Conservation (phyloP, 176 grass and related monocot genomes). For the Eleusine indica region DNA sequence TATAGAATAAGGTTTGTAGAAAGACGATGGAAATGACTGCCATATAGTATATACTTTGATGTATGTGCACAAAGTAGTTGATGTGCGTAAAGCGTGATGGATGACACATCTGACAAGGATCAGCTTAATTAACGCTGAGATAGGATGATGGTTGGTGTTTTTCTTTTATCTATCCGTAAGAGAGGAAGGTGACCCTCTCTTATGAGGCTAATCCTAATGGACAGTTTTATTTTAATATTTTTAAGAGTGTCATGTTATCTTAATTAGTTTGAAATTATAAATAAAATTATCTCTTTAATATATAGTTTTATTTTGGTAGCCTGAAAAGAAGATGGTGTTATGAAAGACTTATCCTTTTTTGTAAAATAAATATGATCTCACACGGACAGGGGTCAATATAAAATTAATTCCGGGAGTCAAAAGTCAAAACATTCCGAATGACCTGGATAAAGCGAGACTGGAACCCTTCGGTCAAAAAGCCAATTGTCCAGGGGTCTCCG, state of each 20-base stretch:
- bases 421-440: not conserved
- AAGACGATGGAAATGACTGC: not conserved
- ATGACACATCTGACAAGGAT: not conserved
- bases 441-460: not conserved
- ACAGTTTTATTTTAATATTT: too few relatives aligned
- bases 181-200: too few relatives aligned
- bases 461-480: not conserved
- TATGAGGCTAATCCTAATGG: too few relatives aligned
- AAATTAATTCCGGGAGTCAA: not conserved
- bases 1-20: too few relatives aligned
- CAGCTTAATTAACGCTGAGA: not conserved
- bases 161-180: too few relatives aligned
- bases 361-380: not conserved
- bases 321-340: too few relatives aligned
- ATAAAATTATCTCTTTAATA: too few relatives aligned
- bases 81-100: not conserved
- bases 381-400: not conserved
- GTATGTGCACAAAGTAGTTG: not conserved
- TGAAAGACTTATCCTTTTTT: too few relatives aligned
- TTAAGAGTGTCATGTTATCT: too few relatives aligned
- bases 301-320: too few relatives aligned
- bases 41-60: not conserved
- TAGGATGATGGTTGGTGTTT: too few relatives aligned
- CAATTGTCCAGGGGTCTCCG: not conserved
- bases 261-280: too few relatives aligned